Evolutionary conservation across 2,329 filamentous ascomycete genomes (phyloP).

Genomic region (Calonectria pauciramosa): DNA sequence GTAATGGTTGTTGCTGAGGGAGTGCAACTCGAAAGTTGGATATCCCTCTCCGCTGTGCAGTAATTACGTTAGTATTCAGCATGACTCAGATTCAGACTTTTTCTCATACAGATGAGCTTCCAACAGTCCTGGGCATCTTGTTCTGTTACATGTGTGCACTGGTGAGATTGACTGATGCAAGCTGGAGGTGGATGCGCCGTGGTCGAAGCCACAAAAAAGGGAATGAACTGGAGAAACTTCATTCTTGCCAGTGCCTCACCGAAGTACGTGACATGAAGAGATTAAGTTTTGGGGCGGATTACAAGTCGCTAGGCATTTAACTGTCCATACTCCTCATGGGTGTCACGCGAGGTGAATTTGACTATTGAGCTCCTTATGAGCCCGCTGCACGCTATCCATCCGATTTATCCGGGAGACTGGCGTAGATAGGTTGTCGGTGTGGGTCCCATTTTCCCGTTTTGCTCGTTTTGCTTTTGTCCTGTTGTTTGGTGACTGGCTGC

Average conservation of each 20-base stretch:
- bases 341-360: background rate
- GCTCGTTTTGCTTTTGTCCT: background rate
- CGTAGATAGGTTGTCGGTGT: background rate
- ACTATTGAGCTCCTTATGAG: background rate
- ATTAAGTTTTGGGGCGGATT: background rate
- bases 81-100: background rate
- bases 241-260: background rate
- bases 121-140: background rate
- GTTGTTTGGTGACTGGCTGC: no score
- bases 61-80: background rate
- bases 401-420: background rate
- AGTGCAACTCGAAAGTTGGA: background rate
- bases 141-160: background rate
- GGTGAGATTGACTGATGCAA: background rate
- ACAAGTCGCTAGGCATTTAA: no score
- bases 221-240: background rate
- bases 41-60: background rate
- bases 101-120: background rate
- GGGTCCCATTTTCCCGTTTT: background rate
- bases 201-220: background rate
- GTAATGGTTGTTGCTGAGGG: background rate
- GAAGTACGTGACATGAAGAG: background rate
- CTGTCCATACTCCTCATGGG: no score
- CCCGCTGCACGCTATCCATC: background rate
- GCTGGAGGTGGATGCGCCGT: background rate